A percentile compares a stretch with the other conserved stretches of the same genome.
These are phyloP conservation scores for Ilyonectria destructans DNA, from an alignment of 2,329 filamentous ascomycete genomes.

Conservation along the genomic window DNA sequence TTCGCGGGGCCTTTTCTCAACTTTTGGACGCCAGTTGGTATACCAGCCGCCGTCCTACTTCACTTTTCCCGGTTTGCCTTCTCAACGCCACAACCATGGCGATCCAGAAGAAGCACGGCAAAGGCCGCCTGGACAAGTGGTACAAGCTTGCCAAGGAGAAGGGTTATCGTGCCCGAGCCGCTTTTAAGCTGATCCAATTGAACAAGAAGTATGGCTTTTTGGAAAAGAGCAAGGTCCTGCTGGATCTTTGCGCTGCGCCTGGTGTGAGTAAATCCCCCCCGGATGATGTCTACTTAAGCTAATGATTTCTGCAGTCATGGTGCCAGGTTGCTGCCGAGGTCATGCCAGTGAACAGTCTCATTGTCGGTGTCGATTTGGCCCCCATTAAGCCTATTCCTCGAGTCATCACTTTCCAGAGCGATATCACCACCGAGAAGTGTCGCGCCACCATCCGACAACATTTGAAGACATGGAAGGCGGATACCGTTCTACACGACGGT, in stretches of 20 bases:
- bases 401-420: constrained; percentile 96
- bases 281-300: constrained; percentile 36
- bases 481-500: constrained; percentile 96
- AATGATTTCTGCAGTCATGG: constrained; percentile 78
- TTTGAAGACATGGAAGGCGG: constrained; percentile 95
- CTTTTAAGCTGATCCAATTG: constrained; percentile 97
- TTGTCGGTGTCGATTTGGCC: constrained; percentile 93
- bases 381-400: constrained; percentile 97
- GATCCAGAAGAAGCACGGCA: constrained; percentile 99
- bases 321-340: constrained; percentile 96
- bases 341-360: constrained; percentile 92
- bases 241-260: constrained; percentile 98
- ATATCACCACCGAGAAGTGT: constrained; percentile 98
- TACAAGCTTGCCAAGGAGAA: constrained; percentile 99
- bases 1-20: constrained; percentile 39
- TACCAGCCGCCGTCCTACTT: constrained; percentile 22
- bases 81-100: constrained; percentile 74
- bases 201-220: constrained; percentile 99
- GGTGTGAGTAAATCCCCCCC: constrained; percentile 72
- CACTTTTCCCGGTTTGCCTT: constrained; percentile 16
- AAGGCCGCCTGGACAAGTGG: constrained; percentile 98
- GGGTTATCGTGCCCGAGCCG: constrained; percentile 94
- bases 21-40: constrained; percentile 34
- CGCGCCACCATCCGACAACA: constrained; percentile 90
- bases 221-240: constrained; percentile 94